Evolutionary conservation across 768 basidiomycete species (phyloP).

Genomic region (Xerocomellus chrysenteron): DNA sequence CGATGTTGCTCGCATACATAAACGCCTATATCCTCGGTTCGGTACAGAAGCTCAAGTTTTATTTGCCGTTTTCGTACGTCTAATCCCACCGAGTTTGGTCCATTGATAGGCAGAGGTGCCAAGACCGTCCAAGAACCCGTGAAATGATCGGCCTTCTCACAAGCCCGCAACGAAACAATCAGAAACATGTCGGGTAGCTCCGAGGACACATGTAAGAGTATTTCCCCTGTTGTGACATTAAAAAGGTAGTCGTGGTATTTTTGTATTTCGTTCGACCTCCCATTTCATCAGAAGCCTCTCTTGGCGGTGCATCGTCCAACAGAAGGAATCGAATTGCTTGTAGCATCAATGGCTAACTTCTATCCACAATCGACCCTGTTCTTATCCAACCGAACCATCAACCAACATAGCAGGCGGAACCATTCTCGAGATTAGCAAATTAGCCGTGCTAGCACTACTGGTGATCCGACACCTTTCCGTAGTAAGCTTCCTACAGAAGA

Average conservation of each 20-base stretch:
- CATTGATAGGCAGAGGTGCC: background rate
- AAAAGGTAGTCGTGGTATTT: background rate
- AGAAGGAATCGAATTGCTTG: background rate
- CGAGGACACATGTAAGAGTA: background rate
- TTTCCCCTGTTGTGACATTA: background rate
- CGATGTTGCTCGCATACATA: conserved; percentile 1
- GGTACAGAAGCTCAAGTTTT: background rate
- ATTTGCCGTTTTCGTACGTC: conserved; percentile 4
- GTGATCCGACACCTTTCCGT: background rate
- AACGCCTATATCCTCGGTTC: conserved; percentile 9
- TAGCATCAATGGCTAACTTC: background rate
- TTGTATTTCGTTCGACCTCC: background rate
- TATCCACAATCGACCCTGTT: background rate
- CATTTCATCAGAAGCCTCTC: background rate
- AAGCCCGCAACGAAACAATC: background rate
- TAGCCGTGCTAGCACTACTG: background rate
- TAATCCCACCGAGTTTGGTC: background rate
- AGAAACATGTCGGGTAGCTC: background rate
- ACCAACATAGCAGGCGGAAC: background rate
- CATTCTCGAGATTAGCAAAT: conserved; percentile 3
- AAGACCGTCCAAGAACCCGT: background rate
- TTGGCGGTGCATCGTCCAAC: too few species aligned
- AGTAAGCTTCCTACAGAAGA: background rate
- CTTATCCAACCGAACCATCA: background rate
- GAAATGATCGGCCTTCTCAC: background rate